phyloP scores from a whole-genome alignment of 108 stramenopile species.

The Cyclostephanos invisitatus region DNA sequence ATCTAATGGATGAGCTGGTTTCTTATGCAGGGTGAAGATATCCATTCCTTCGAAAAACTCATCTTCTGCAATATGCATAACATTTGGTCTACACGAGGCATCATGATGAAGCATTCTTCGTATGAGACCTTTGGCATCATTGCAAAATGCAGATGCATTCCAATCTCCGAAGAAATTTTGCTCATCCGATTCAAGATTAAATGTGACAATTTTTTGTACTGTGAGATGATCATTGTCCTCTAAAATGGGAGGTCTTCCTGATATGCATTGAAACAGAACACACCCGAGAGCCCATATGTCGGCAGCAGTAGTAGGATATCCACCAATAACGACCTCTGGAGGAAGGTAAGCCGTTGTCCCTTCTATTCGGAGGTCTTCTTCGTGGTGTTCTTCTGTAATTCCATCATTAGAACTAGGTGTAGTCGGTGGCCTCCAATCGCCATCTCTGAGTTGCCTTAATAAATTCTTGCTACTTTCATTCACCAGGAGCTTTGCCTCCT shows the following conservation, averaged over 20 bases:
- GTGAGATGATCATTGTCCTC: conserved; percentile 77
- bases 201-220: conserved; percentile 81
- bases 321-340: conserved; percentile 93
- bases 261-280: conserved; percentile 88
- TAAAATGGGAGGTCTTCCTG: conserved; percentile 91
- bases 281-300: conserved; percentile 98
- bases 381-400: conserved; percentile 15
- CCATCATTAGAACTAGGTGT: background rate
- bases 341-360: conserved; percentile 96
- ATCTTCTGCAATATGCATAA: conserved; percentile 53
- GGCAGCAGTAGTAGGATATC: conserved; percentile 67
- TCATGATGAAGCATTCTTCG: conserved; percentile 47
- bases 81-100: conserved; percentile 53
- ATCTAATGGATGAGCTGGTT: conserved; percentile 61
- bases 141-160: conserved; percentile 31
- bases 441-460: conserved; percentile 79
- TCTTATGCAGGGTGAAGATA: conserved; percentile 58
- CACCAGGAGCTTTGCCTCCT: conserved; percentile 57
- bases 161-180: conserved; percentile 56
- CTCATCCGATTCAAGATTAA: conserved; percentile 49
- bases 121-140: conserved; percentile 60
- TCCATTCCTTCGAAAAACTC: conserved; percentile 69
- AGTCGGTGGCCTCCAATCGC: conserved; percentile 75
- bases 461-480: conserved; percentile 56
- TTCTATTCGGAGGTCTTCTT: conserved; percentile 89